These are phyloP conservation scores for Fulvia fulva DNA, from an alignment of 2,329 filamentous ascomycete species.

Conservation along the genomic window DNA sequence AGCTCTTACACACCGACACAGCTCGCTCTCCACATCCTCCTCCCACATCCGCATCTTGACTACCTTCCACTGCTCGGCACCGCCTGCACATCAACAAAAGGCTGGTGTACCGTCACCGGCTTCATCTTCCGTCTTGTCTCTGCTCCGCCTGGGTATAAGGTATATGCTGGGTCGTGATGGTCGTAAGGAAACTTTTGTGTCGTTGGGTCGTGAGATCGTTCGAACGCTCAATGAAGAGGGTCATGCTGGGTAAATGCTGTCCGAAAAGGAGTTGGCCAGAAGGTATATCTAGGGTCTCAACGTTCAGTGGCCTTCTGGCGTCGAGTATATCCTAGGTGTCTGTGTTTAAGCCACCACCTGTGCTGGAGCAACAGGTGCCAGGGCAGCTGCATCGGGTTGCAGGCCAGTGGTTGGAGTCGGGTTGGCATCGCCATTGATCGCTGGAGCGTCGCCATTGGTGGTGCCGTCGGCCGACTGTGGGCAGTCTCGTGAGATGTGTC, in stretches of 20 bases:
- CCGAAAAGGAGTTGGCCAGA: conserved; percentile 21
- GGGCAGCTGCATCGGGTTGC: conserved; percentile 38
- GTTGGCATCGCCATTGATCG: conserved; percentile 29
- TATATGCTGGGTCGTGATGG: conserved; percentile 30
- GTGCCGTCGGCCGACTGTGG: conserved; percentile 55
- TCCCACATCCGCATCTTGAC: conserved; percentile 23
- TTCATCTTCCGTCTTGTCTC: conserved; percentile 21
- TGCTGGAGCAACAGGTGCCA: conserved; percentile 38
- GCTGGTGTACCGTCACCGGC: conserved; percentile 17
- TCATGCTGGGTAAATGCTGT: conserved; percentile 16
- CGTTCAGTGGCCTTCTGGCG: conserved; percentile 19
- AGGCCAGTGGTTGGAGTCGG: conserved; percentile 33
- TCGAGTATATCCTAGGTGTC: neutral
- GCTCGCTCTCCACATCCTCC: conserved; percentile 19
- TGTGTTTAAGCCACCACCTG: conserved; percentile 42
- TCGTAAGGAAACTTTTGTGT: conserved; percentile 28
- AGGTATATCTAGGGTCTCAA: conserved; percentile 2
- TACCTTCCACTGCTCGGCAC: conserved; percentile 18
- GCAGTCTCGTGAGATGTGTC: conserved; percentile 95
- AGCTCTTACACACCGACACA: conserved; percentile 20
- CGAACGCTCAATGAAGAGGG: conserved; percentile 22
- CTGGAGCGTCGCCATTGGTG: conserved; percentile 29
- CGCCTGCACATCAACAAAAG: conserved; percentile 23
- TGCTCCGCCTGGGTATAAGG: conserved; percentile 25
- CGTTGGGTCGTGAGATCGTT: conserved; percentile 28